phyloP scores from a whole-genome alignment of 2,329 filamentous ascomycete species.

The Botryotinia narcissicola region DNA sequence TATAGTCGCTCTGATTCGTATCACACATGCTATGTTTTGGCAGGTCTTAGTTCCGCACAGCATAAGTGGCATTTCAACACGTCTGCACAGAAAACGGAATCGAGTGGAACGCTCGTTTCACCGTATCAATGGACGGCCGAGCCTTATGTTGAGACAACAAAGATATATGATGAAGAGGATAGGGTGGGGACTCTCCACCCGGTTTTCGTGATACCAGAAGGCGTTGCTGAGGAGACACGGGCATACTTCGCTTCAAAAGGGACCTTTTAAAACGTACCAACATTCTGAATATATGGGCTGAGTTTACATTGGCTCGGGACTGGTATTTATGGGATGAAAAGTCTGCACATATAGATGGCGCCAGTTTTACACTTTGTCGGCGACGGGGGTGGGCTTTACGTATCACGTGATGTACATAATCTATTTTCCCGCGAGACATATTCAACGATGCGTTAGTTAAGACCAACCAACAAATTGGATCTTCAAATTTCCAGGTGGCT shows the following conservation, averaged over 20 bases:
- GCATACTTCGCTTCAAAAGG: conserved; percentile 36
- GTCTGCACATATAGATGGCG: neutral
- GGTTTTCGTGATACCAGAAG: conserved; percentile 78
- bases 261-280: conserved; percentile 28
- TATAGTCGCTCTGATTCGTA: conserved; percentile 77
- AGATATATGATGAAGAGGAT: conserved; percentile 70
- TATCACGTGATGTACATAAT: conserved; percentile 3
- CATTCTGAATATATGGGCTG: neutral
- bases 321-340: conserved; percentile 2
- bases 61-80: conserved; percentile 56
- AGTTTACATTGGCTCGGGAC: conserved; percentile 8
- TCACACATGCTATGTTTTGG: conserved; percentile 88
- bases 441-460: conserved; percentile 4
- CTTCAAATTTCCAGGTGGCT: neutral
- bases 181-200: conserved; percentile 72
- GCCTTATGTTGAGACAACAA: conserved; percentile 49
- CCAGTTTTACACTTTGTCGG: neutral
- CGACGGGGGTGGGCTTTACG: neutral
- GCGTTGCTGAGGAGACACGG: conserved; percentile 39
- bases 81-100: conserved; percentile 39
- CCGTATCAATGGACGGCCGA: conserved; percentile 43
- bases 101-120: conserved; percentile 34
- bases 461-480: neutral
- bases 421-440: neutral
- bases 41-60: conserved; percentile 79